phyloP scores from a whole-genome alignment of 176 grass and related monocot genomes.

The Aegilops umbellulata region DNA sequence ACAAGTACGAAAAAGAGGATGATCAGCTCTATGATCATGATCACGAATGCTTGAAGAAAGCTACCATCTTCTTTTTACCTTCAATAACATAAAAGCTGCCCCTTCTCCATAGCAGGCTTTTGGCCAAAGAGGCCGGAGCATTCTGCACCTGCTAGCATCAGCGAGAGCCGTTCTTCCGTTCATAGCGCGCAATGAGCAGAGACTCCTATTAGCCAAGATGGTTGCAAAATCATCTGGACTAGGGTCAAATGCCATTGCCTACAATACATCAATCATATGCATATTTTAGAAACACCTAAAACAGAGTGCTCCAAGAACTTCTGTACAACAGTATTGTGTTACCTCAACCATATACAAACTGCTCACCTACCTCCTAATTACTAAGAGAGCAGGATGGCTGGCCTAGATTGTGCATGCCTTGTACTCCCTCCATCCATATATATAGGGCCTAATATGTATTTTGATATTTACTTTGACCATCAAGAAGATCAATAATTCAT shows the following conservation, averaged over 20 bases:
- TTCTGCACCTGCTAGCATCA: neutral
- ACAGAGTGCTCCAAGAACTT: neutral
- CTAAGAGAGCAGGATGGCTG: no score
- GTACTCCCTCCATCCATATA: neutral
- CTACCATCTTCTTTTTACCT: neutral
- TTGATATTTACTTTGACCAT: no score
- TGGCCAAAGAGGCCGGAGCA: neutral
- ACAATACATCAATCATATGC: neutral
- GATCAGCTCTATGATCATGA: neutral
- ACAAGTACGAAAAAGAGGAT: neutral
- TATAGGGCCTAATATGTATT: no score
- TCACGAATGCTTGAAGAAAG: neutral
- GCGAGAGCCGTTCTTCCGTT: neutral
- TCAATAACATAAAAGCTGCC: slow-evolving; percentile 4
- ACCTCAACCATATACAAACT: neutral
- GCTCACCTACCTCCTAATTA: no score
- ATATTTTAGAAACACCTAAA: neutral
- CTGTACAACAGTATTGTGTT: neutral
- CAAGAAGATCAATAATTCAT: no score
- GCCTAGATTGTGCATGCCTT: no score
- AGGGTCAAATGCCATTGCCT: neutral
- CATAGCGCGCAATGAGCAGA: neutral
- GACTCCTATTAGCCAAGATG: neutral
- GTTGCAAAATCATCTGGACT: neutral
- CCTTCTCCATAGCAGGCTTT: slow-evolving; percentile 1